A percentile compares a stretch with the other conserved stretches of the same genome.
Conservation (phyloP, 148 eudicot genomes). For the Chenopodium album region DNA sequence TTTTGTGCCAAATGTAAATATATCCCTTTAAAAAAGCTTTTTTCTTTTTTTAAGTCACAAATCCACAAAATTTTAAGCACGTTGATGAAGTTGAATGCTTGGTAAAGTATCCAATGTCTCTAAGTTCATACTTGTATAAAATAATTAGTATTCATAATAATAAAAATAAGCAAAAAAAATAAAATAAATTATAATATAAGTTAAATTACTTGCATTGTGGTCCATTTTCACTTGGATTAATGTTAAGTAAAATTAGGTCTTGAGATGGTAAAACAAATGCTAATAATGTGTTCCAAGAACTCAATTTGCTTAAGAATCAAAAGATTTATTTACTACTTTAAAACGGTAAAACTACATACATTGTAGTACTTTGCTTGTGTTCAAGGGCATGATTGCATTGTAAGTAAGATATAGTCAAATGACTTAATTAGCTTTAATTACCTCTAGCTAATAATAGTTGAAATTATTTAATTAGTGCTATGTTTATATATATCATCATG, state of each 20-base stretch:
- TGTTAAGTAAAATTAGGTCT: conserved; percentile 7
- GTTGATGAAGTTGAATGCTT: conserved; percentile 19
- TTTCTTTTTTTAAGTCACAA: conserved; percentile 27
- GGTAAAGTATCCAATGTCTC: conserved; percentile 38
- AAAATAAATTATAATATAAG: neutral
- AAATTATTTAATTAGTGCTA: neutral
- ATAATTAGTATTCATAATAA: no score
- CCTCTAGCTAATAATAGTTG: neutral
- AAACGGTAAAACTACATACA: neutral
- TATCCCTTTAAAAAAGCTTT: conserved; percentile 25
- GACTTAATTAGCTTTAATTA: neutral
- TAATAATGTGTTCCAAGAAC: neutral
- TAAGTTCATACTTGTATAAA: neutral
- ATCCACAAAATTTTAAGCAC: conserved; percentile 14
- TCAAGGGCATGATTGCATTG: neutral
- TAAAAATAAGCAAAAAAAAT: neutral
- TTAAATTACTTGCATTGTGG: neutral
- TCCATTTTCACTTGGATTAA: conserved; percentile 15
- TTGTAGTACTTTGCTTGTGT: neutral
- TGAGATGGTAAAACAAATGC: conserved; percentile 7
- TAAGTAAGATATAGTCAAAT: neutral
- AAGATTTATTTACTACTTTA: neutral
- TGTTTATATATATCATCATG: neutral
- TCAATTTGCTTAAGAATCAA: conserved; percentile 4
- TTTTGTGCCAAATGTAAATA: conserved; percentile 38